Evolutionary conservation across 2,329 filamentous ascomycete genomes (phyloP).

Genomic region (Raffaelea deltoideospora): DNA sequence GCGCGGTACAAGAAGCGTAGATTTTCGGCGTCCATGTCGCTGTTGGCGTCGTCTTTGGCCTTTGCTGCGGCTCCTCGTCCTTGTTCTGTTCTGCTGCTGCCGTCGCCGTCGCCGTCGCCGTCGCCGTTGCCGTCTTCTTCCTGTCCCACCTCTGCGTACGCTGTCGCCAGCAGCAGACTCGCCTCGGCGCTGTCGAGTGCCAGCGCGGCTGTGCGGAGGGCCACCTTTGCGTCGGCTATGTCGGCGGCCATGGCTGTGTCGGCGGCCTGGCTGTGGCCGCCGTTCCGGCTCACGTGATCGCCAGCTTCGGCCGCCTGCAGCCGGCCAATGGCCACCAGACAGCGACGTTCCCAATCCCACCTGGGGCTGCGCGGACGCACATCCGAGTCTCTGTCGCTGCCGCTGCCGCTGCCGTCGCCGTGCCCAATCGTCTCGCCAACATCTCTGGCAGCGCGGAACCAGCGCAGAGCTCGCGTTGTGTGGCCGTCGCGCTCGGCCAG

Average conservation of each 20-base stretch:
- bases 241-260: not conserved
- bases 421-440: not conserved
- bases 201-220: conserved; percentile 14
- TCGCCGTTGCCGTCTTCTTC: conserved; percentile 4
- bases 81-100: conserved; percentile 8
- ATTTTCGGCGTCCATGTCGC: conserved; percentile 13
- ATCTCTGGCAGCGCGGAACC: conserved; percentile 8
- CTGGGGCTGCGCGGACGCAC: not conserved
- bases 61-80: conserved; percentile 3
- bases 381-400: not conserved
- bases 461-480: conserved; percentile 14
- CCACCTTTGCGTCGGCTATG: conserved; percentile 5
- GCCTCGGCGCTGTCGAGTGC: conserved; percentile 17
- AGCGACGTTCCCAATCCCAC: conserved; percentile 21
- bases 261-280: conserved; percentile 4
- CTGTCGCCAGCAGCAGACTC: conserved; percentile 13
- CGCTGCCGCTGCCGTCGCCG: not conserved
- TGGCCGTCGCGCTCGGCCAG: conserved; percentile 10
- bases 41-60: too few relatives aligned
- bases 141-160: conserved; percentile 10
- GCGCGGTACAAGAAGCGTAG: too few relatives aligned
- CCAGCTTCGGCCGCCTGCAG: conserved; percentile 9
- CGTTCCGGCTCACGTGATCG: conserved; percentile 1
- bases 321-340: conserved; percentile 15
- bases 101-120: conserved; percentile 10